Evolutionary conservation across 2,329 filamentous ascomycete genomes (phyloP).

Genomic region (Daldinia sp.): DNA sequence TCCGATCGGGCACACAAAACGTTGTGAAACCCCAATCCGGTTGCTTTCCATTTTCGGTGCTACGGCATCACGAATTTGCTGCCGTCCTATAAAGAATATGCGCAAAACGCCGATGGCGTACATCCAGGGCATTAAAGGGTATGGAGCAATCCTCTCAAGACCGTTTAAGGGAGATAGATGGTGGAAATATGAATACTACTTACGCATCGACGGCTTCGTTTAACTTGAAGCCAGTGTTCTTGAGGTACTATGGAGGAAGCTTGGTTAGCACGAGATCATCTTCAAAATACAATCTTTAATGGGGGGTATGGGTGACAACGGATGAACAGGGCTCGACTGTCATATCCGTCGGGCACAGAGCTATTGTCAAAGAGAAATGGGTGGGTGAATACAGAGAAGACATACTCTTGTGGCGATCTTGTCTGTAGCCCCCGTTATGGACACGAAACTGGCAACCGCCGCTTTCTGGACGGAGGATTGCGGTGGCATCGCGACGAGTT

Average conservation of each 20-base stretch:
- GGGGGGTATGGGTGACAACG: not conserved
- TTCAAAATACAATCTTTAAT: not conserved
- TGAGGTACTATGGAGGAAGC: constrained; percentile 43
- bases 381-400: not conserved
- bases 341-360: not conserved
- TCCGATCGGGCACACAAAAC: not conserved
- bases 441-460: constrained; percentile 41
- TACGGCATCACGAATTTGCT: constrained; percentile 1
- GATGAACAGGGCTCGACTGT: not conserved
- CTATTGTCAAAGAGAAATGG: not conserved
- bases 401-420: constrained; percentile 42
- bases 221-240: constrained; percentile 58
- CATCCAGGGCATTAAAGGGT: not conserved
- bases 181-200: constrained; percentile 49
- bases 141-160: not conserved
- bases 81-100: not conserved
- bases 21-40: not conserved
- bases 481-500: constrained; percentile 39
- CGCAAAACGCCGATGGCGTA: not conserved
- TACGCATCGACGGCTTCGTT: constrained; percentile 65
- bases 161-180: not conserved
- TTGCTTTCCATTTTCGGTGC: not conserved
- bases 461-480: constrained; percentile 41
- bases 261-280: constrained; percentile 13
- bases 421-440: constrained; percentile 45